Percentiles rank a stretch among this genome's conserved stretches.
Evolutionary conservation across 1,284 basidiomycete genomes (phyloP).

Genomic region (Athelia psychrophila): DNA sequence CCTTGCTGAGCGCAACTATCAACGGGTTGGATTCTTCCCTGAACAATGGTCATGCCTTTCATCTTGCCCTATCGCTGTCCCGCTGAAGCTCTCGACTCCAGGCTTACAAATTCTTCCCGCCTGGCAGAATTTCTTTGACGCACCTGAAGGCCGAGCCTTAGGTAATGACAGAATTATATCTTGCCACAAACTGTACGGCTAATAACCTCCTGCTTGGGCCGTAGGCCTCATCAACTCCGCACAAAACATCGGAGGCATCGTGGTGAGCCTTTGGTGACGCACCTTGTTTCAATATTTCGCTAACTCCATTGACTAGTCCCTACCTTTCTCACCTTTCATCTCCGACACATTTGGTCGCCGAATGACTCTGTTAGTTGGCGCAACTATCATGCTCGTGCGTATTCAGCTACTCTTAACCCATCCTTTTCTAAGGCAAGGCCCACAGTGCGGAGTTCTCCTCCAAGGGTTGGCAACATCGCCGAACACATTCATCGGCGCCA

Average conservation of each 20-base stretch:
- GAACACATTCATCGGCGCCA: conserved; percentile 52
- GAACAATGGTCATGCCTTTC: conserved; percentile 47
- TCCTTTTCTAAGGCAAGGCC: no score
- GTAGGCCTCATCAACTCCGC: conserved; percentile 60
- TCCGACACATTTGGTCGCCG: conserved; percentile 58
- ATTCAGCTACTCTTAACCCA: no score
- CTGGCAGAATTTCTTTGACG: conserved; percentile 52
- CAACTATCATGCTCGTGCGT: conserved; percentile 50
- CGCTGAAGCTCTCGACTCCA: conserved; percentile 16
- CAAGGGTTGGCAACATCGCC: conserved; percentile 50
- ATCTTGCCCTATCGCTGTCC: not conserved
- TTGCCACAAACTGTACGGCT: not conserved
- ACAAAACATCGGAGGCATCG: conserved; percentile 58
- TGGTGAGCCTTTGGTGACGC: no score
- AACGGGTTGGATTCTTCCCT: conserved; percentile 65
- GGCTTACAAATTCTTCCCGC: conserved; percentile 63
- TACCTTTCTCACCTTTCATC: conserved; percentile 55
- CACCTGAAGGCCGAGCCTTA: conserved; percentile 49
- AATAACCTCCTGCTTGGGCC: not conserved
- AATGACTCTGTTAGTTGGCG: conserved; percentile 54
- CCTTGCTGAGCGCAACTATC: conserved; percentile 54
- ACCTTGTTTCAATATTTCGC: no score
- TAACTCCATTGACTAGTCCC: conserved; percentile 37
- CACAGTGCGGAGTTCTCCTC: conserved; percentile 41
- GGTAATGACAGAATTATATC: conserved; percentile 31